Evolutionary conservation across 371 early-diverging fungal genomes (phyloP).

Genomic region (Haplosporangium sp.): DNA sequence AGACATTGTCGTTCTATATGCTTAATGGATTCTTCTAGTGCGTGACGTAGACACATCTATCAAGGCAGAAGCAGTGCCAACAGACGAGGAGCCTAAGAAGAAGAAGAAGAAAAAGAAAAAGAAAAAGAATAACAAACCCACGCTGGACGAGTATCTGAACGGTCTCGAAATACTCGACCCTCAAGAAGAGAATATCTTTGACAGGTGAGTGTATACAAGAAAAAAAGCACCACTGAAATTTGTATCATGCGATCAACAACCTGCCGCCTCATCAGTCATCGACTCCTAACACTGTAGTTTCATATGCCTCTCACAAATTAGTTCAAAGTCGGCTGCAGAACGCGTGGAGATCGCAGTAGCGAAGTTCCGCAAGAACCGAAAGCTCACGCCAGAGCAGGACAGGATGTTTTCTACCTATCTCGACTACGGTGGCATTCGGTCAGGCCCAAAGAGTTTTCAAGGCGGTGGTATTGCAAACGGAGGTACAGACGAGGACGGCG

Average conservation of each 20-base stretch:
- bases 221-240: background rate
- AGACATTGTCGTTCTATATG: background rate
- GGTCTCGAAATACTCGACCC: slow-evolving; percentile 52
- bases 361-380: slow-evolving; percentile 67
- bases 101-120: slow-evolving; percentile 69
- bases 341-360: slow-evolving; percentile 69
- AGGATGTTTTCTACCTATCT: slow-evolving; percentile 64
- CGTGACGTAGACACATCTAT: slow-evolving; percentile 14
- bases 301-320: slow-evolving; percentile 15
- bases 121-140: slow-evolving; percentile 61
- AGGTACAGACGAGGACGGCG: slow-evolving; percentile 59
- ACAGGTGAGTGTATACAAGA: background rate
- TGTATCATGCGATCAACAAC: no score
- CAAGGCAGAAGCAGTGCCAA: background rate
- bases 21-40: slow-evolving; percentile 4
- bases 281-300: no score
- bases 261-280: no score
- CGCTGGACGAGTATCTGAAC: slow-evolving; percentile 60
- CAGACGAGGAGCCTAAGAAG: slow-evolving; percentile 48
- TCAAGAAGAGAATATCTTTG: slow-evolving; percentile 35
- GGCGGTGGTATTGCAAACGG: slow-evolving; percentile 57
- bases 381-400: slow-evolving; percentile 55
- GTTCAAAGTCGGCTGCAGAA: slow-evolving; percentile 58
- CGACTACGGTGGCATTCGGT: slow-evolving; percentile 65
- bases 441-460: slow-evolving; percentile 67